phyloP scores from a whole-genome alignment of 1,284 basidiomycete genomes.

The Abortiporus biennis region DNA sequence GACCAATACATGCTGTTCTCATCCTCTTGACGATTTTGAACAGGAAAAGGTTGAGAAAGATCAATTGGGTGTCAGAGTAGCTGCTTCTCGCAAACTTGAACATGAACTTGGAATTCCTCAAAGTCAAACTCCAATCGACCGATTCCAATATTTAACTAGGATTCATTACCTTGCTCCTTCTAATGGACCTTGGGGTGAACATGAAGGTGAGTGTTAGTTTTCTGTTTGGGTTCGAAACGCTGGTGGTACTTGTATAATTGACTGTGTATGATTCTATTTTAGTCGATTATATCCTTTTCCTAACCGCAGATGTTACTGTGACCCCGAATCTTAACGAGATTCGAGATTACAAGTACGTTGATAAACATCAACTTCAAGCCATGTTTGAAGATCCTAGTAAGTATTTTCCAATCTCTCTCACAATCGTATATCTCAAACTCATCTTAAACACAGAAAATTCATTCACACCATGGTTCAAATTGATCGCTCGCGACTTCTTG shows the following conservation, averaged over 20 bases:
- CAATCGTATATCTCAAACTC: constrained; percentile 7
- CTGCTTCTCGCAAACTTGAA: constrained; percentile 92
- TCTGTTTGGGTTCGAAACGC: no score
- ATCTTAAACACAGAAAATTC: constrained; percentile 52
- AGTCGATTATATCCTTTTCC: constrained; percentile 99
- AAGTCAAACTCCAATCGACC: constrained; percentile 72
- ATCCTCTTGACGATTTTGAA: constrained; percentile 90
- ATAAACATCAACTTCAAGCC: constrained; percentile 80
- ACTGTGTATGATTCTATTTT: no score
- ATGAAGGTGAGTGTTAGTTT: constrained; percentile 71
- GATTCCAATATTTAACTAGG: constrained; percentile 92
- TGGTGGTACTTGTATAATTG: not conserved
- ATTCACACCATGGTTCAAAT: constrained; percentile 99
- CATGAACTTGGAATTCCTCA: constrained; percentile 94
- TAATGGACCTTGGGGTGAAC: constrained; percentile 94
- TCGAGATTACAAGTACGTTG: constrained; percentile 87
- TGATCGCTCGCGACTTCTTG: constrained; percentile 94
- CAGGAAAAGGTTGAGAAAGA: constrained; percentile 74
- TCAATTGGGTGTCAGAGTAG: constrained; percentile 83
- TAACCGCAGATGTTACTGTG: constrained; percentile 86
- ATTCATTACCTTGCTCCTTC: constrained; percentile 98
- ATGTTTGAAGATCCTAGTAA: constrained; percentile 86
- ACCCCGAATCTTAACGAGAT: constrained; percentile 90
- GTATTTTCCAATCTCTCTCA: constrained; percentile 4
- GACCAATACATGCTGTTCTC: constrained; percentile 99